Conservation (phyloP, 306 rosid genomes). For the Quercus agrifolia region DNA sequence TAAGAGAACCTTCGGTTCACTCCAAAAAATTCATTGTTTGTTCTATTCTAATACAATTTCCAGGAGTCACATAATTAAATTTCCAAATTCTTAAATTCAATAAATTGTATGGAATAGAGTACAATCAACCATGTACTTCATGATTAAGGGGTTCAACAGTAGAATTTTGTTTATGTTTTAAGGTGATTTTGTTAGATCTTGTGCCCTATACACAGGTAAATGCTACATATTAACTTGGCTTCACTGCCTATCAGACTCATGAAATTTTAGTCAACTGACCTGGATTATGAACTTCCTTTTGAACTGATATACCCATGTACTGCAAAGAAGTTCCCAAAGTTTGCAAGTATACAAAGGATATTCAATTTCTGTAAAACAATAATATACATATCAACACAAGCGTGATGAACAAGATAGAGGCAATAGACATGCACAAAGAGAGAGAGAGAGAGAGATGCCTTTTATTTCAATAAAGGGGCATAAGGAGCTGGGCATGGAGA, state of each 20-base stretch:
- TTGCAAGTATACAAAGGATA: neutral
- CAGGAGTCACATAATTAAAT: neutral
- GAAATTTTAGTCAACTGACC: constrained; percentile 29
- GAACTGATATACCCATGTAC: constrained; percentile 26
- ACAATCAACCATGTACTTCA: too few species aligned
- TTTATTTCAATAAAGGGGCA: constrained; percentile 72
- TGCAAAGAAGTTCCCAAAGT: constrained; percentile 1
- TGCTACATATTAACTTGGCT: constrained; percentile 1
- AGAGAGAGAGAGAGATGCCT: constrained; percentile 26
- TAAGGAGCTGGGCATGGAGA: constrained; percentile 91
- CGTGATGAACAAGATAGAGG: neutral
- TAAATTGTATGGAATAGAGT: neutral
- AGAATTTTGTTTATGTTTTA: too few species aligned
- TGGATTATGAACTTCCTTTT: constrained; percentile 17
- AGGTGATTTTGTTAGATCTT: neutral
- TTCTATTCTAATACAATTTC: neutral
- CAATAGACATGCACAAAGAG: neutral
- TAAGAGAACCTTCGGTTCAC: neutral
- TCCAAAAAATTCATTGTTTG: neutral
- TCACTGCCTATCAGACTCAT: neutral
- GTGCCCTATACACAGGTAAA: neutral
- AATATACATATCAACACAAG: constrained; percentile 3
- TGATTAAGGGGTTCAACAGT: too few species aligned
- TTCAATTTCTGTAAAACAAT: constrained; percentile 15
- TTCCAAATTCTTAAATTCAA: neutral